Conservation (phyloP, 75 land plant genomes). For the Chamaecyparis obtusa region DNA sequence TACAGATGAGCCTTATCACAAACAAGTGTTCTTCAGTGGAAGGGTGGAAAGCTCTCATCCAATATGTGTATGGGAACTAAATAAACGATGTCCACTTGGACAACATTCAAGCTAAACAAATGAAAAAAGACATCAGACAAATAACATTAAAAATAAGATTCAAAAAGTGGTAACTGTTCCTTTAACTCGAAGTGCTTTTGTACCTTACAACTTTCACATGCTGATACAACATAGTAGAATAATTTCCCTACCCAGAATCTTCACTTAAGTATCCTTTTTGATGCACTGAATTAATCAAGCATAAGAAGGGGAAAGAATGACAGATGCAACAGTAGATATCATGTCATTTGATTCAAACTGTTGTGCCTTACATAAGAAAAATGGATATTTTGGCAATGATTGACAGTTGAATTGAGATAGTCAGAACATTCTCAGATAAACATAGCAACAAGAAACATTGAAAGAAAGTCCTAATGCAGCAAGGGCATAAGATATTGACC, state of each 20-base stretch:
- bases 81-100: background rate
- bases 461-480: background rate
- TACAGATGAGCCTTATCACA: background rate
- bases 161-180: background rate
- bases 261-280: background rate
- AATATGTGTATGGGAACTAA: background rate
- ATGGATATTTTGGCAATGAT: background rate
- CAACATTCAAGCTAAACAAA: background rate
- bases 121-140: background rate
- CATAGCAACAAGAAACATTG: background rate
- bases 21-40: background rate
- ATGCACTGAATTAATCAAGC: background rate
- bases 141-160: background rate
- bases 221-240: background rate
- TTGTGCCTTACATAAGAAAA: background rate
- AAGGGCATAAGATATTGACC: constrained; percentile 29
- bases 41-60: background rate
- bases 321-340: background rate
- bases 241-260: background rate
- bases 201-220: background rate
- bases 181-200: background rate
- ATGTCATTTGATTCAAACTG: background rate
- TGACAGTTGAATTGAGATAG: background rate
- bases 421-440: background rate
- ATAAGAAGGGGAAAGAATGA: background rate